Conservation (phyloP, 257 asterid species). For the Nicotiana benthamiana region DNA sequence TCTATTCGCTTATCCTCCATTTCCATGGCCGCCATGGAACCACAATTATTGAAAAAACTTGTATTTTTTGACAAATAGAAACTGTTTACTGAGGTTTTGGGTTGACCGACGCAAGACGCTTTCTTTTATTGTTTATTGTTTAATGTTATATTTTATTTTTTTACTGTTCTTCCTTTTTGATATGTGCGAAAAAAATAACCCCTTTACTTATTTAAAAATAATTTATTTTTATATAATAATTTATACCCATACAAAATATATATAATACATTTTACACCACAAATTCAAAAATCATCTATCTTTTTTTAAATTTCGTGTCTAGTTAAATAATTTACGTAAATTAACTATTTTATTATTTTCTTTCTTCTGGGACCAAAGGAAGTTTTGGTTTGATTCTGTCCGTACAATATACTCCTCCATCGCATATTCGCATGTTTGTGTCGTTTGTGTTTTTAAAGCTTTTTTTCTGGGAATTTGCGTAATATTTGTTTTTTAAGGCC, state of each 20-base stretch:
- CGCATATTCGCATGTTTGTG: neutral
- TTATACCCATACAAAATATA: no score
- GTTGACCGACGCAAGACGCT: neutral
- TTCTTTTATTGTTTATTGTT: neutral
- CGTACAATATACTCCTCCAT: neutral
- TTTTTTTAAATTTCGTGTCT: no score
- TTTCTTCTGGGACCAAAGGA: neutral
- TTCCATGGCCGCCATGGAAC: neutral
- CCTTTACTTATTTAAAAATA: no score
- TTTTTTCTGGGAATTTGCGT: neutral
- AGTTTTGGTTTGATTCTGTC: neutral
- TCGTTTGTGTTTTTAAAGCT: neutral
- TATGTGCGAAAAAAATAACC: no score
- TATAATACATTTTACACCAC: no score
- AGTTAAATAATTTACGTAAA: no score
- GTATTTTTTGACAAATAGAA: neutral
- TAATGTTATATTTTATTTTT: no score
- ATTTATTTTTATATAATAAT: no score
- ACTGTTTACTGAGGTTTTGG: neutral
- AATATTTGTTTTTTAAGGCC: neutral
- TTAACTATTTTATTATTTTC: neutral
- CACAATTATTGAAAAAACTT: neutral
- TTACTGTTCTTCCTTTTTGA: no score
- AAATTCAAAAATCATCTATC: no score
- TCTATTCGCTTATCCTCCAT: constrained; percentile 37